Evolutionary conservation across 2,329 filamentous ascomycete genomes (phyloP).

Genomic region (Purpureocillium lavendulum): DNA sequence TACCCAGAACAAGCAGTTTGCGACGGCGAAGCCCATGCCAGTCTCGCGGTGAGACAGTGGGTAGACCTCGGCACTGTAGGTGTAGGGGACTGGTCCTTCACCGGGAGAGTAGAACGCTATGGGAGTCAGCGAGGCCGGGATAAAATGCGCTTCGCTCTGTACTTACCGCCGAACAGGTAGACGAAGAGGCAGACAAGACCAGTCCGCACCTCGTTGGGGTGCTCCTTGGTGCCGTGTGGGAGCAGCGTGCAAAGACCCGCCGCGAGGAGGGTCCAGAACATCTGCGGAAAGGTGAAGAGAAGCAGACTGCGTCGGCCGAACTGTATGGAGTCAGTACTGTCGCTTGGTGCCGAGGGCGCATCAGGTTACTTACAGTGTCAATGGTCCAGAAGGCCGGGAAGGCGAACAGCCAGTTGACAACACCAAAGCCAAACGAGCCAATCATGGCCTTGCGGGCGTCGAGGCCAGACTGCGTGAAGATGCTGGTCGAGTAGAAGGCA

Average conservation of each 20-base stretch:
- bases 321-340: constrained; percentile 1
- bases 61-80: constrained; percentile 56
- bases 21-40: constrained; percentile 56
- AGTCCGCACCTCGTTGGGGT: constrained; percentile 28
- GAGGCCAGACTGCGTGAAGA: constrained; percentile 51
- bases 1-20: constrained; percentile 47
- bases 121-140: background rate
- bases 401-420: constrained; percentile 59
- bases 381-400: constrained; percentile 60
- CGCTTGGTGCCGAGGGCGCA: background rate
- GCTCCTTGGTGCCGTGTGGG: constrained; percentile 18
- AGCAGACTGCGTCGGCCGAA: constrained; percentile 54
- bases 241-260: constrained; percentile 30
- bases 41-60: constrained; percentile 55
- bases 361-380: constrained; percentile 36
- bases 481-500: constrained; percentile 62
- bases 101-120: constrained; percentile 54
- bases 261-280: constrained; percentile 48
- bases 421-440: constrained; percentile 37
- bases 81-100: constrained; percentile 55
- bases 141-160: background rate
- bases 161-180: constrained; percentile 48
- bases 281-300: constrained; percentile 58
- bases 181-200: constrained; percentile 52
- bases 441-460: constrained; percentile 41